Base-by-base conservation (phyloP, 331 rosid genomes). In the Saraca asoca region DNA sequence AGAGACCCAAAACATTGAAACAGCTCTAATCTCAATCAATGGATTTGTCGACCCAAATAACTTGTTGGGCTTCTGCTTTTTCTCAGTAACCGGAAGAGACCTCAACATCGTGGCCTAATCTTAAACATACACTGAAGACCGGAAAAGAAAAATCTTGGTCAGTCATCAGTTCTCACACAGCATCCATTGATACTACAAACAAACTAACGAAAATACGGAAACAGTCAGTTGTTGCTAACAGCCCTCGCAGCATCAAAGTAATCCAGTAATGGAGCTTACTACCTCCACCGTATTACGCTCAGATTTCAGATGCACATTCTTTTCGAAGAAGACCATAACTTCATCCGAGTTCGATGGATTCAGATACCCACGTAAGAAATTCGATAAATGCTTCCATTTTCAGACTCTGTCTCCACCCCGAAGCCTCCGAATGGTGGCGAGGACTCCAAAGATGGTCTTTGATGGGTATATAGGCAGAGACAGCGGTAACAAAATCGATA, bases 251-350 rank as follows among this genome's bases (percentile, higher is more conserved):
- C 31, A 24, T 24, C 31, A 24, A 24, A 15, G 53, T 20, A 0
- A 12, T 45, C 49, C 20, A 11, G 55, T n/a, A 55, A 89, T 79
- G 91, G 91, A 79, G 75, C 57, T 87, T 58, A 79, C 80, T 14
- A 63, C 74, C 37, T 73, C 82, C 69, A 62, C 74, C 65, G 9
- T 81, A 66, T 49, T 67, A 35, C 54, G 71, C 66, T 71, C 73
- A 12, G 29, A 50, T 38, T 29, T 78, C 79, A 80, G 76, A 39
- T 46, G 62, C 37, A 20, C 34, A 7, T 43, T 68, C 29, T 19
- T 81, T 67, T 58, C 45, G 12, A 77, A 62, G 68, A 83, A 69
- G 15, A 12, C 62, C 18, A 66, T 12, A 16, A 43, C 12, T 33
- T 55, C 50, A n/a, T 61, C 34, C 18, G 37, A 53, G 14, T 71